Percentiles rank a stretch among this genome's conserved stretches.
Evolutionary conservation across 305 asterid genomes (phyloP).

Genomic region (Withania somnifera): DNA sequence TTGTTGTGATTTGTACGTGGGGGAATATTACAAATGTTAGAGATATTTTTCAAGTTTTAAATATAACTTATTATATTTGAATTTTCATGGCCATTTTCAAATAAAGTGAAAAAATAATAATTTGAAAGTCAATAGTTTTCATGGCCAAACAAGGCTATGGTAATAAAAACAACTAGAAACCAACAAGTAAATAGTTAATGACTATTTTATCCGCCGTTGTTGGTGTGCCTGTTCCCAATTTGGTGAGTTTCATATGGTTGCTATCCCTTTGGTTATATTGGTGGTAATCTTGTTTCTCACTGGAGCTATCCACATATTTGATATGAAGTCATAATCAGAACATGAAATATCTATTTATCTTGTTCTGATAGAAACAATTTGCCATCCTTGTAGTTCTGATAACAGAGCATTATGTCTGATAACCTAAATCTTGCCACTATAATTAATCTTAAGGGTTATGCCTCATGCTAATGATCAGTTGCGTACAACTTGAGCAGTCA

Average conservation of each 20-base stretch:
- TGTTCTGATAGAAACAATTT: neutral
- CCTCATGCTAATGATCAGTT: neutral
- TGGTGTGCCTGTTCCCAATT: constrained; percentile 96
- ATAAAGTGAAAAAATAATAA: too few species aligned
- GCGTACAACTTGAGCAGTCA: neutral
- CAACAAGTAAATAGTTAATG: too few species aligned
- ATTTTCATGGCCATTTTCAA: too few species aligned
- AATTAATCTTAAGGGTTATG: neutral
- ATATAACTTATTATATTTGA: too few species aligned
- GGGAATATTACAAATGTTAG: too few species aligned
- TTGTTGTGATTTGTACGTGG: too few species aligned
- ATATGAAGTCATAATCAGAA: neutral
- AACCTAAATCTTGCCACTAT: neutral
- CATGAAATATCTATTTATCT: neutral
- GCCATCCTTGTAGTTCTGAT: neutral
- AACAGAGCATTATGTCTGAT: neutral
- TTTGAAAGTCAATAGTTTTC: too few species aligned
- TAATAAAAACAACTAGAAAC: too few species aligned
- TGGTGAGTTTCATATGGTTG: constrained; percentile 28
- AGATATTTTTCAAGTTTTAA: too few species aligned
- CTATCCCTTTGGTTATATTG: neutral
- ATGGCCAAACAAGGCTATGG: too few species aligned
- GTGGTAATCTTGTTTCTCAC: neutral
- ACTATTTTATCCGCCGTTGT: constrained; percentile 83
- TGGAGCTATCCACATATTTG: neutral